Evolutionary conservation across 176 grass and related monocot genomes (phyloP).

Genomic region (Triticum dicoccoides): DNA sequence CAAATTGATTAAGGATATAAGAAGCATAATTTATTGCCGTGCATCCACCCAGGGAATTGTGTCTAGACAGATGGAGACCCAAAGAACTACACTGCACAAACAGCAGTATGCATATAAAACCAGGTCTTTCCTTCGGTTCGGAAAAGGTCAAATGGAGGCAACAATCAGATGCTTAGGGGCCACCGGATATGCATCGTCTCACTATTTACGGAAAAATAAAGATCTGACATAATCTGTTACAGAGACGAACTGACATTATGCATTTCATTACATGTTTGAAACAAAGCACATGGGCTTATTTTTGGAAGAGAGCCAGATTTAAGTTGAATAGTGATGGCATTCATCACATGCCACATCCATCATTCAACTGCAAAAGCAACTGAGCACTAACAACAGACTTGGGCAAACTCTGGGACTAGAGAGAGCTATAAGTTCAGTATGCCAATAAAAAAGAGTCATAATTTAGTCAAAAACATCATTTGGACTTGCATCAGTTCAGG

Average conservation of each 20-base stretch:
- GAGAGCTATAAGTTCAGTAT: not conserved
- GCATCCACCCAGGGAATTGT: not conserved
- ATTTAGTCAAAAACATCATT: slow-evolving; percentile 88
- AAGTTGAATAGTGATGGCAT: not conserved
- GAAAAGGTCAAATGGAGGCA: not conserved
- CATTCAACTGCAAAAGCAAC: slow-evolving; percentile 12
- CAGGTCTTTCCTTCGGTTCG: not conserved
- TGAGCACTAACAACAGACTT: not conserved
- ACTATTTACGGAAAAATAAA: slow-evolving; percentile 6
- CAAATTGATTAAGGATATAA: not conserved
- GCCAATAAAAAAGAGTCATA: not conserved
- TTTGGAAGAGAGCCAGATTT: not conserved
- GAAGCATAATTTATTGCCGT: not conserved
- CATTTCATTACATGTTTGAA: not conserved
- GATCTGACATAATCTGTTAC: not conserved
- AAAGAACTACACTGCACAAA: not conserved
- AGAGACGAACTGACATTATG: not conserved
- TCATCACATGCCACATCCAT: not conserved
- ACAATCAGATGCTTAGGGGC: not conserved
- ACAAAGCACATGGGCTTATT: not conserved
- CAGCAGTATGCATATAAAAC: not conserved
- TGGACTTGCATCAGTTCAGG: slow-evolving; percentile 87
- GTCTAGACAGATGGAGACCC: not conserved
- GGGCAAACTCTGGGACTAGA: not conserved
- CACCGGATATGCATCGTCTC: not conserved